phyloP scores from a whole-genome alignment of 2,329 filamentous ascomycete species.

The Didymella lethalis region DNA sequence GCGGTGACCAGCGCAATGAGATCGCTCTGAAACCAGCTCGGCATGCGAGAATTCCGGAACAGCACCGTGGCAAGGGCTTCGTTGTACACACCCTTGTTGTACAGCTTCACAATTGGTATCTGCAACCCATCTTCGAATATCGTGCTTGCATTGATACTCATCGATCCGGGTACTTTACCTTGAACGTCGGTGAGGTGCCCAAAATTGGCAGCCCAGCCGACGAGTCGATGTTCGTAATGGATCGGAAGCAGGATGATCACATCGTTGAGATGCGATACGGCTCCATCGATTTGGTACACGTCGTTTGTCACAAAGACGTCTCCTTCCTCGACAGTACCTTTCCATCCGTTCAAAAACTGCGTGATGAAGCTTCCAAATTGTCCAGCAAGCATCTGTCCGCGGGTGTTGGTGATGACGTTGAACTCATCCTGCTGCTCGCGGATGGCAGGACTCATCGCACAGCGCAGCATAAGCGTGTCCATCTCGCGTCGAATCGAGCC shows the following conservation, averaged over 20 bases:
- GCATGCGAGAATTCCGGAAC: conserved; percentile 59
- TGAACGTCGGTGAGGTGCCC: conserved; percentile 57
- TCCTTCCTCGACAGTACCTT: conserved; percentile 58
- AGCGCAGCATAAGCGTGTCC: conserved; percentile 61
- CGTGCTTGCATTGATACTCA: conserved; percentile 59
- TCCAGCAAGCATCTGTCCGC: conserved; percentile 61
- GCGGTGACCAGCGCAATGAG: conserved; percentile 58
- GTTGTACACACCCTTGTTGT: conserved; percentile 56
- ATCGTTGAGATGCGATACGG: conserved; percentile 61
- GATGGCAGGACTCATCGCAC: conserved; percentile 61
- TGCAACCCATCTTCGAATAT: conserved; percentile 61
- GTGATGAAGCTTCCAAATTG: conserved; percentile 62
- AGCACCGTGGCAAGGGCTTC: conserved; percentile 55
- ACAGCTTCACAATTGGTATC: conserved; percentile 60
- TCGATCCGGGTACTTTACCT: conserved; percentile 60
- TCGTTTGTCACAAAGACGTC: conserved; percentile 63
- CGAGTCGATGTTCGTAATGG: conserved; percentile 54
- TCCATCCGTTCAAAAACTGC: conserved; percentile 57
- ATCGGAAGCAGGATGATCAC: conserved; percentile 61
- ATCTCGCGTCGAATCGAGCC: conserved; percentile 60
- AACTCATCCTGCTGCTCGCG: conserved; percentile 62
- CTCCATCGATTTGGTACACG: conserved; percentile 58
- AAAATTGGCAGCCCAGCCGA: conserved; percentile 61
- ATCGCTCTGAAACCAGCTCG: conserved; percentile 60
- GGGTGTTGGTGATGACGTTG: conserved; percentile 60